Percentiles rank a stretch among this genome's conserved stretches.
These are phyloP conservation scores for Geotrichum phurueaensis DNA, from an alignment of 1,139 yeast species.

Conservation along the genomic window DNA sequence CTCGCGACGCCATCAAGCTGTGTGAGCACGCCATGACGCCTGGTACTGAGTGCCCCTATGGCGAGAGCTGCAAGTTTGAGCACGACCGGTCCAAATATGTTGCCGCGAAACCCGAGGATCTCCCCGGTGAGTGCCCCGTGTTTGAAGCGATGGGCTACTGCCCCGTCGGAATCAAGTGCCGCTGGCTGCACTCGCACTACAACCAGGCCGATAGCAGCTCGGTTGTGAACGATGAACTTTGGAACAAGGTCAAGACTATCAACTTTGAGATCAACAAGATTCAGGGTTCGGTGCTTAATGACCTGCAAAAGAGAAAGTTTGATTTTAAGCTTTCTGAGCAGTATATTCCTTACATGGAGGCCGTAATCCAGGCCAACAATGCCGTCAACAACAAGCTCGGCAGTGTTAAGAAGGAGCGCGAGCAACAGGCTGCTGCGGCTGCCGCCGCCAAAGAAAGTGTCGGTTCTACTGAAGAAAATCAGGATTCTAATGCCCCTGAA, in stretches of 20 bases:
- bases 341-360: slow-evolving; percentile 53
- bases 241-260: slow-evolving; percentile 39
- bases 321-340: slow-evolving; percentile 51
- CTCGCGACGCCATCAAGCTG: slow-evolving; percentile 56
- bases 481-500: slow-evolving; percentile 33
- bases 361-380: slow-evolving; percentile 35
- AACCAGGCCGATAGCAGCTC: slow-evolving; percentile 27
- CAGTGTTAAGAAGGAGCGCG: slow-evolving; percentile 1
- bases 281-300: slow-evolving; percentile 45
- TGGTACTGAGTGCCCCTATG: slow-evolving; percentile 52
- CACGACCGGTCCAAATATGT: slow-evolving; percentile 70
- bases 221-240: slow-evolving; percentile 35
- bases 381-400: slow-evolving; percentile 9
- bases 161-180: slow-evolving; percentile 86
- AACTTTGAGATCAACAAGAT: slow-evolving; percentile 67
- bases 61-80: slow-evolving; percentile 67
- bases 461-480: slow-evolving; percentile 25
- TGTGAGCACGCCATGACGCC: slow-evolving; percentile 41
- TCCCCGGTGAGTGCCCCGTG: slow-evolving; percentile 78
- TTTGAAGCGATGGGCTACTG: slow-evolving; percentile 77
- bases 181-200: slow-evolving; percentile 79
- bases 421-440: background rate
- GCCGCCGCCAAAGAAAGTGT: background rate
- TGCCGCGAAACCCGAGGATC: slow-evolving; percentile 59
- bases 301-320: slow-evolving; percentile 59